Conservation (phyloP, 768 basidiomycete species). For the Boletus pseudopeckii region DNA sequence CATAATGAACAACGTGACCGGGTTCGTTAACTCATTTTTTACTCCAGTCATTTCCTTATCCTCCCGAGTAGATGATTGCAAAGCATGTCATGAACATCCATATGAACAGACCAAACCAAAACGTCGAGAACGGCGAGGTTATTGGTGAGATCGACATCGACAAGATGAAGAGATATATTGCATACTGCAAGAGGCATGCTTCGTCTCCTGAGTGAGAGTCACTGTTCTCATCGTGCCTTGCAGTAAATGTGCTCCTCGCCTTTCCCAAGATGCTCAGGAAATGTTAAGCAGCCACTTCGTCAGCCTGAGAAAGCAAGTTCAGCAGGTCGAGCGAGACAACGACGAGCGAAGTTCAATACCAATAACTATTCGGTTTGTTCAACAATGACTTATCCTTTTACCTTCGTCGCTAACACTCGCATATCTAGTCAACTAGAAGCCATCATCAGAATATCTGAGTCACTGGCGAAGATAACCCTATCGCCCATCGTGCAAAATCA, state of each 20-base stretch:
- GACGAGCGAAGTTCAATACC: conserved; percentile 98
- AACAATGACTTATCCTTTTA: neutral
- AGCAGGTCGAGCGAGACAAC: conserved; percentile 94
- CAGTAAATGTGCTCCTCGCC: conserved; percentile 94
- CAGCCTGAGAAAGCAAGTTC: conserved; percentile 85
- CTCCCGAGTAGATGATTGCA: conserved; percentile 72
- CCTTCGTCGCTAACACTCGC: conserved; percentile 1
- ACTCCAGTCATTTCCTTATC: neutral
- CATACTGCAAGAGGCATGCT: conserved; percentile 88
- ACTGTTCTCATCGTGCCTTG: neutral
- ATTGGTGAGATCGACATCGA: conserved; percentile 92
- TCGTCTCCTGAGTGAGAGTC: neutral
- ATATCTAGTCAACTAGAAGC: conserved; percentile 83
- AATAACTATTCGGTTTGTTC: conserved; percentile 86
- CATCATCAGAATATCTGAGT: conserved; percentile 97
- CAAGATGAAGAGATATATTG: conserved; percentile 97
- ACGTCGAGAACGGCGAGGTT: conserved; percentile 55
- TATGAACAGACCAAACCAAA: conserved; percentile 83
- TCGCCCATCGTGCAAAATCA: conserved; percentile 82
- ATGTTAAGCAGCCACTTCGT: conserved; percentile 97
- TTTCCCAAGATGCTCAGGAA: conserved; percentile 92
- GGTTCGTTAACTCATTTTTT: conserved; percentile 40
- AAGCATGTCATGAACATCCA: conserved; percentile 99
- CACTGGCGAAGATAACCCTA: conserved; percentile 91
- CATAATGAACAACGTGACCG: conserved; percentile 93